phyloP scores from a whole-genome alignment of 106 monocot species.

The Agapanthus africanus region DNA sequence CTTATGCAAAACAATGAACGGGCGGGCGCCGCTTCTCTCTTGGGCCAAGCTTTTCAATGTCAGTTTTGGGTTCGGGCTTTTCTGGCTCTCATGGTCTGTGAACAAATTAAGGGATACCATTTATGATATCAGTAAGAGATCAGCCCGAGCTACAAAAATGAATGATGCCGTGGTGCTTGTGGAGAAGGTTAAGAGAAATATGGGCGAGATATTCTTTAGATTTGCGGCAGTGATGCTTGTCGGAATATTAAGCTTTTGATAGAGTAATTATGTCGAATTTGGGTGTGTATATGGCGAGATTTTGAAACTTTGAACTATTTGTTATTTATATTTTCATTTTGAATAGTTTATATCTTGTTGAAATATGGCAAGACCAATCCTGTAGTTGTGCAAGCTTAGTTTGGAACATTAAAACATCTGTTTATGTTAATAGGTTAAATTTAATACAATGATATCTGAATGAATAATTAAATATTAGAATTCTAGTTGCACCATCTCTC shows the following conservation, averaged over 20 bases:
- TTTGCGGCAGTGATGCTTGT: constrained; percentile 34
- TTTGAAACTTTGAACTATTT: no score
- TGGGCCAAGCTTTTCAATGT: constrained; percentile 42
- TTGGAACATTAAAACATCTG: no score
- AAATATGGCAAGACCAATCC: no score
- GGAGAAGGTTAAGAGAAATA: constrained; percentile 31
- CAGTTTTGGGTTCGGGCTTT: constrained; percentile 49
- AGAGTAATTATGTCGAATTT: no score
- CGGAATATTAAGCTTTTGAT: constrained; percentile 46
- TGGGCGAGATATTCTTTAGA: constrained; percentile 62
- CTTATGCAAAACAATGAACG: constrained; percentile 30
- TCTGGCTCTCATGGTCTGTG: constrained; percentile 72
- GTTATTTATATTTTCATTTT: no score
- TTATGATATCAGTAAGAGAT: constrained; percentile 28
- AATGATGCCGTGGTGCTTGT: constrained; percentile 39
- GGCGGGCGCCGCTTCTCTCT: constrained; percentile 23
- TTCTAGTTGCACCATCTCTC: no score
- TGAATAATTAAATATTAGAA: no score
- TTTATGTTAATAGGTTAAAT: no score
- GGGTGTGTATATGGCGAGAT: no score
- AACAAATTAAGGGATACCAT: constrained; percentile 44
- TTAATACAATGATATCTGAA: no score
- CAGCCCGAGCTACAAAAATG: constrained; percentile 20
- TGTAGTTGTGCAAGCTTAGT: no score
- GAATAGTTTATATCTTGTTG: no score